Base-by-base conservation (phyloP, 768 basidiomycete genomes). In the Plicaturopsis crispa region DNA sequence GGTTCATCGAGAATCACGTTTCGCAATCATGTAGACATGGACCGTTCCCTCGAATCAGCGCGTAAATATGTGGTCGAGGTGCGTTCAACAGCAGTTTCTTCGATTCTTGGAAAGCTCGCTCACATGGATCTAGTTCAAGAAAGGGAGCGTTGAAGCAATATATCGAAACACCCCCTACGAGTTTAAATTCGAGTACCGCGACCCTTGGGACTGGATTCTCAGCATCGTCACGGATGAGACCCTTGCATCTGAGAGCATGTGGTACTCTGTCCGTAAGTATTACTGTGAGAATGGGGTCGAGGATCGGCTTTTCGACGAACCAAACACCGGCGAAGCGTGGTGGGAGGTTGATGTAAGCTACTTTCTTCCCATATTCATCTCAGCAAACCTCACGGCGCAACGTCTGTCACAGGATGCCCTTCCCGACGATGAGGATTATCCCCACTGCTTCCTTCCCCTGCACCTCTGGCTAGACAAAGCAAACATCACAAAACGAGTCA, bases 391-490 rank as follows among this genome's bases (percentile, higher is more conserved):
- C 8, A 28, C 8, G 8, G 26, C 10, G 26, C 26, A 8, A n/a
- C n/a, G n/a, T n/a, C 14, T 31, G n/a, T 34, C 31, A n/a, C 23
- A 48, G 52, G 41, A 41, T 21, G 41, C 48, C 21, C 45, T 57
- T 22, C 52, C 52, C 8, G 39, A 42, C 6, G n/a, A 14, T 28
- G 44, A 46, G 28, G 18, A 24, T 11, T 48, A 40, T 38, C 49
- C 48, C 2, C 54, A 60, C 32, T 52, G 44, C 16, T 52, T 44
- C 38, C 43, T 60, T 24, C 57, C 55, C 2, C 38, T 56, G 1
- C 56, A 58, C 42, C 46, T 55, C 20, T 60, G 58, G 58, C 51
- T 59, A 5, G 58, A 60, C 36, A 54, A 59, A 28, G 54, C 57
- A 7, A 44, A 51, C 6, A 54, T 57, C 11, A 52, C 50, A 3